Percentiles rank a stretch among this genome's conserved stretches.
These are phyloP conservation scores for Fusarium aywerte DNA, from an alignment of 2,329 filamentous ascomycete species.

Conservation along the genomic window DNA sequence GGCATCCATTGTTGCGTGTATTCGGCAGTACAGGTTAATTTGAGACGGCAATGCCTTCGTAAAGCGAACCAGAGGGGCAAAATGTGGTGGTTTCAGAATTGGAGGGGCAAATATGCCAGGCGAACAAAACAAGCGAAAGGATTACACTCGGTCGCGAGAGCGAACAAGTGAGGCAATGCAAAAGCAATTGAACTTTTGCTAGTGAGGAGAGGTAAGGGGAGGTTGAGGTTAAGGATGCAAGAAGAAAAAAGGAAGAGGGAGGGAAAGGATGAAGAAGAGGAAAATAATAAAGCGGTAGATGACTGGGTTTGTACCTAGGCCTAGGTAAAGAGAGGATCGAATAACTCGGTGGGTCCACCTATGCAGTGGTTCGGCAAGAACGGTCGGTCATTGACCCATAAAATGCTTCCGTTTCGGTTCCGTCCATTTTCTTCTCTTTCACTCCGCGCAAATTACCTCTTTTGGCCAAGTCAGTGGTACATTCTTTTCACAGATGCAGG, in stretches of 20 bases:
- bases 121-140: conserved; percentile 24
- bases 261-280: conserved; percentile 1
- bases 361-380: conserved; percentile 42
- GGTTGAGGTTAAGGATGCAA: background rate
- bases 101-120: conserved; percentile 32
- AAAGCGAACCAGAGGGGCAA: conserved; percentile 32
- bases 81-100: conserved; percentile 14
- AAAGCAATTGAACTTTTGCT: conserved; percentile 29
- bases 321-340: conserved; percentile 11
- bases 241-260: background rate
- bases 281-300: conserved; percentile 30
- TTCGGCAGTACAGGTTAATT: conserved; percentile 4
- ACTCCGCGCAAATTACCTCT: conserved; percentile 28
- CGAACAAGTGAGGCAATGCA: conserved; percentile 28
- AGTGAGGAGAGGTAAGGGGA: background rate
- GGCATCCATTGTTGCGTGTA: conserved; percentile 77
- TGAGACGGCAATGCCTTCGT: conserved; percentile 19
- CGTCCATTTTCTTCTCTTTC: conserved; percentile 23
- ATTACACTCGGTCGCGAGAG: conserved; percentile 25
- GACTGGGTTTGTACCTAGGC: too few relatives aligned
- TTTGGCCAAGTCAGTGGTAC: conserved; percentile 31
- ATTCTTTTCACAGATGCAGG: conserved; percentile 19
- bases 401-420: conserved; percentile 40
- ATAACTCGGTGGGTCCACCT: conserved; percentile 24
- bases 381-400: conserved; percentile 40